Evolutionary conservation across 768 basidiomycete species (phyloP).

Genomic region (Clavulina sp.): DNA sequence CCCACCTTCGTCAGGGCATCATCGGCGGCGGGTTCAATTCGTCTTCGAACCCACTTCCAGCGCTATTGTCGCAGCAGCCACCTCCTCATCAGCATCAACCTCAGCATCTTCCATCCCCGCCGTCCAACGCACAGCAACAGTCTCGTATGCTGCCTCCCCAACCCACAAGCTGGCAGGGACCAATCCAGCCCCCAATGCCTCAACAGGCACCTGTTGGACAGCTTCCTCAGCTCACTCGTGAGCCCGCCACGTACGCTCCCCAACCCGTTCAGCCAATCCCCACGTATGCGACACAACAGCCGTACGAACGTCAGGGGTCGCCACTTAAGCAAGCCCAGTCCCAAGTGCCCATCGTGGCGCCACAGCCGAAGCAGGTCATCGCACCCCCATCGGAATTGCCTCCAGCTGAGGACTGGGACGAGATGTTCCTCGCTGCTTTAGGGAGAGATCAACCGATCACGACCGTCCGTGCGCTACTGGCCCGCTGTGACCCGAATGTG

Average conservation of each 20-base stretch:
- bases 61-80: constrained; percentile 1
- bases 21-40: background rate
- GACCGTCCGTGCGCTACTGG: constrained; percentile 57
- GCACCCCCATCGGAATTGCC: background rate
- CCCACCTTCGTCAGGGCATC: constrained; percentile 4
- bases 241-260: no score
- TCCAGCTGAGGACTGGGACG: constrained; percentile 58
- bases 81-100: constrained; percentile 2
- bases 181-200: constrained; percentile 32
- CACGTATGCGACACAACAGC: constrained; percentile 1
- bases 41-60: constrained; percentile 2
- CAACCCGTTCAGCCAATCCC: no score
- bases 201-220: background rate
- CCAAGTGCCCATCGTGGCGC: background rate
- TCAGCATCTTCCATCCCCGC: no score
- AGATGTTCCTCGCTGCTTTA: constrained; percentile 58
- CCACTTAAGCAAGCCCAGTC: background rate
- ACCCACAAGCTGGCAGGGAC: constrained; percentile 33
- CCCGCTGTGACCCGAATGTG: constrained; percentile 57
- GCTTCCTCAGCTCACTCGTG: no score
- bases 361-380: no score
- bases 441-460: constrained; percentile 47
- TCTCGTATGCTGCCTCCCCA: constrained; percentile 20
- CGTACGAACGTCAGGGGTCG: background rate
- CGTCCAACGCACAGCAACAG: no score